Percentiles rank a stretch among this genome's conserved stretches.
Evolutionary conservation across 192 early-diverging fungal species (phyloP).

Genomic region (Linnemannia schmuckeri): DNA sequence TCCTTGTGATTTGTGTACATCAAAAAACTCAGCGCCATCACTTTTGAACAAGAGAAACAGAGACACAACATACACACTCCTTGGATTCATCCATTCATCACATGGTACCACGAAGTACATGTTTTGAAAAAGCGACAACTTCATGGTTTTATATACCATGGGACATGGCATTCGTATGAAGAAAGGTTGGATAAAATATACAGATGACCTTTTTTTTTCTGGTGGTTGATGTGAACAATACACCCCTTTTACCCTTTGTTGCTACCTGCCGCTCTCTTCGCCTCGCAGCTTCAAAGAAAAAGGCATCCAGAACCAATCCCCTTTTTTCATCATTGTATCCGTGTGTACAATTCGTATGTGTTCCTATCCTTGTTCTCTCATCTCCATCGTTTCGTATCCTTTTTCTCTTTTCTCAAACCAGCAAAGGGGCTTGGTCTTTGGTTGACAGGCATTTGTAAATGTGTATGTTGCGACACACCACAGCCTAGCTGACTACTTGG

Average conservation of each 20-base stretch:
- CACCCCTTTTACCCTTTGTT: not conserved
- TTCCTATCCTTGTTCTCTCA: not conserved
- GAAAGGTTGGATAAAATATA: too few relatives aligned
- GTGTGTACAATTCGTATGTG: not conserved
- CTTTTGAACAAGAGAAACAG: slow-evolving; percentile 7
- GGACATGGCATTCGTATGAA: too few relatives aligned
- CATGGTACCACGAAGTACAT: too few relatives aligned
- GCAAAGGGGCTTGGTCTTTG: not conserved
- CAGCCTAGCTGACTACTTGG: too few relatives aligned
- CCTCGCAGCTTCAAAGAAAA: not conserved
- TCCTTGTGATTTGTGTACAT: not conserved
- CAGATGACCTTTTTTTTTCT: not conserved
- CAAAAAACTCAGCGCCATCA: too few relatives aligned
- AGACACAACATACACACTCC: not conserved
- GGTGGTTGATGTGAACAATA: not conserved
- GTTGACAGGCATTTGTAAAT: not conserved
- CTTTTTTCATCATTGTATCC: not conserved
- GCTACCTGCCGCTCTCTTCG: not conserved
- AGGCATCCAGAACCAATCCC: not conserved
- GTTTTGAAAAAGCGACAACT: too few relatives aligned
- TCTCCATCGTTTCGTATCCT: not conserved
- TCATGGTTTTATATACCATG: too few relatives aligned
- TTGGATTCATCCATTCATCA: too few relatives aligned
- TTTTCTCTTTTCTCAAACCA: not conserved
- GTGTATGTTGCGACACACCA: not conserved